Evolutionary conservation across 345 rosid genomes (phyloP), one percentile per base, ranked within the genome.

Genomic region (Acer saccharum): DNA sequence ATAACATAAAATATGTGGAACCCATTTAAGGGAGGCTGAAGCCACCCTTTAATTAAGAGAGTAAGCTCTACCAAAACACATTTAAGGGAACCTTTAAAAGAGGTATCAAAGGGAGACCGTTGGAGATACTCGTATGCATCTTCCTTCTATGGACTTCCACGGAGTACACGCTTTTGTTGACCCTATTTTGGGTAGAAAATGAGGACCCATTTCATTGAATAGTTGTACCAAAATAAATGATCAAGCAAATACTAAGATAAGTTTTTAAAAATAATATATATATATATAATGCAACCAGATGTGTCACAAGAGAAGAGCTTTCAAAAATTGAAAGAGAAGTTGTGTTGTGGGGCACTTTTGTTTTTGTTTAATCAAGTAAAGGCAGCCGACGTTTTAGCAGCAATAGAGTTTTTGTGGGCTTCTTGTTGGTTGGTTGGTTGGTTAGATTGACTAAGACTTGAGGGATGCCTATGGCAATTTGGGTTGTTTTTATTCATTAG

Each of bases 381-480:
- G 62, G 17, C 73, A 58, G 65, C 77, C 73, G 62, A 71, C 69
- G 52, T 50, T 63, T 66, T 39, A 13, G 4, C 52, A 81, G n/a
- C 65, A 62, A 2, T 3, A 39, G 25, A 21, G 21, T 6, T 21
- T 63, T 46, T 2, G 10, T 72, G 10, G 6, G 8, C 7, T 29
- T 29, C 3, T 13, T 46, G 50, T 46, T 46, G 12, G 50, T 46
- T 46, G 13, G 48, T 44, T 44, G 23, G 29, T 50, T 63, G 20
- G 75, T 58, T 72, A 66, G 43, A 50, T 68, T 52, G 57, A 74
- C 74, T 35, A 6, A 4, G 63, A 70, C 39, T 5, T 60, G 77
- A 73, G 7, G 54, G 0, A 8, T 63, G 10, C 41, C 43, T 18
- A 60, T 63, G 10, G 67, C 57, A 27, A 60, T 60, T 74, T 74